Evolutionary conservation across 108 stramenopile genomes (phyloP).

Genomic region (Licmophora abbreviata): DNA sequence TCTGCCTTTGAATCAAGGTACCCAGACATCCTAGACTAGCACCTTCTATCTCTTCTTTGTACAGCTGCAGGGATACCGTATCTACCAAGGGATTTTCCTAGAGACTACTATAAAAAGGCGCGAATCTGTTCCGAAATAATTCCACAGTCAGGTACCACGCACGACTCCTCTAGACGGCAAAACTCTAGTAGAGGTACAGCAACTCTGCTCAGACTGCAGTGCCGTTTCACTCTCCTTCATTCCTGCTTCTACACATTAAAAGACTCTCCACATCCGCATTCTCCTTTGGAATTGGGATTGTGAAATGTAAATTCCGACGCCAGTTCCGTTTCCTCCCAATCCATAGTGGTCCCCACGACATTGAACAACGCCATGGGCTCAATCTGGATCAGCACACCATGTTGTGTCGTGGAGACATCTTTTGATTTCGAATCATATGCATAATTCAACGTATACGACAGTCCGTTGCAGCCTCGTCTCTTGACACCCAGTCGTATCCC

Average conservation of each 20-base stretch:
- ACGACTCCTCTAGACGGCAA: no score
- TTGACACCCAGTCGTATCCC: constrained; percentile 95
- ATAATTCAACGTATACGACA: constrained; percentile 98
- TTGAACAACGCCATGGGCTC: constrained; percentile 98
- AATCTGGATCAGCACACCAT: constrained; percentile 88
- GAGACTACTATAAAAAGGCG: no score
- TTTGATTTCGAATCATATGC: constrained; percentile 59
- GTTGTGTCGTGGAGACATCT: constrained; percentile 47
- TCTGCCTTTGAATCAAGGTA: no score
- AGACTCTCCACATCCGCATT: constrained; percentile 99
- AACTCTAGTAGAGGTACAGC: no score
- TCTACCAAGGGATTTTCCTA: no score
- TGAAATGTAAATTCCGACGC: constrained; percentile 97
- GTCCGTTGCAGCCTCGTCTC: constrained; percentile 96
- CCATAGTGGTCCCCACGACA: constrained; percentile 97
- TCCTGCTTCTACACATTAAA: constrained; percentile 95
- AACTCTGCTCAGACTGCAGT: no score
- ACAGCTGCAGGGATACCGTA: no score
- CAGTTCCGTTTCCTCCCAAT: constrained; percentile 94
- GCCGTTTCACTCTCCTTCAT: no score
- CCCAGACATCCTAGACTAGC: no score
- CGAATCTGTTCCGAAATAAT: no score
- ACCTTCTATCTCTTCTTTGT: no score
- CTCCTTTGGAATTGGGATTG: constrained; percentile 98
- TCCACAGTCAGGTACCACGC: no score